A percentile compares a stretch with the other conserved stretches of the same genome.
These are phyloP conservation scores for Apostasia ramifera DNA, from an alignment of 106 monocot species.

Conservation along the genomic window DNA sequence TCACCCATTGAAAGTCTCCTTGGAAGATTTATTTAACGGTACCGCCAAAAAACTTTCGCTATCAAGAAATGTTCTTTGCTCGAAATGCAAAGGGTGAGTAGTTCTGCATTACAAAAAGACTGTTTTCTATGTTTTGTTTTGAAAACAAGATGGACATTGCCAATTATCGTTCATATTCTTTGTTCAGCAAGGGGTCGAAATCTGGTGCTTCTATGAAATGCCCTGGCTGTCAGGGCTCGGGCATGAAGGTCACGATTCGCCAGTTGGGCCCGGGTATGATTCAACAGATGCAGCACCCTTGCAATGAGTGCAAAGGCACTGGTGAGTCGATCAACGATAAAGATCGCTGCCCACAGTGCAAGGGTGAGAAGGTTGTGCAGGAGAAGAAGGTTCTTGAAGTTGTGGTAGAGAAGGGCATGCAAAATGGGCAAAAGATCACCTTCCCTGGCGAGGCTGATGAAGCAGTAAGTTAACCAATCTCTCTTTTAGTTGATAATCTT, in stretches of 20 bases:
- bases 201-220: conserved; percentile 78
- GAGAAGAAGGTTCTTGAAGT: conserved; percentile 62
- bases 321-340: conserved; percentile 71
- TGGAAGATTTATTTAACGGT: conserved; percentile 80
- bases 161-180: not conserved
- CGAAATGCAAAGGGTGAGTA: conserved; percentile 74
- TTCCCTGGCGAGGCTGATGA: conserved; percentile 61
- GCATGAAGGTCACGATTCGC: conserved; percentile 74
- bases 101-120: too few relatives aligned
- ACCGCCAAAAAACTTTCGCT: conserved; percentile 78
- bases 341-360: conserved; percentile 47
- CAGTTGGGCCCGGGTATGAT: conserved; percentile 79
- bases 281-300: conserved; percentile 90
- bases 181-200: conserved; percentile 76
- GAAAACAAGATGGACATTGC: too few relatives aligned
- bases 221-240: conserved; percentile 64
- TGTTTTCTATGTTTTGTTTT: not conserved
- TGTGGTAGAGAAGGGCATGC: conserved; percentile 44
- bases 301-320: conserved; percentile 82
- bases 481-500: too few relatives aligned
- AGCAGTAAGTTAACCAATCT: conserved; percentile 16
- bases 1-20: conserved; percentile 70
- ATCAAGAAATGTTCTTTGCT: conserved; percentile 72
- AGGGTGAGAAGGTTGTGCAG: conserved; percentile 50
- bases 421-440: conserved; percentile 47